phyloP scores from a whole-genome alignment of 306 rosid species.

The Castanea mollissima region DNA sequence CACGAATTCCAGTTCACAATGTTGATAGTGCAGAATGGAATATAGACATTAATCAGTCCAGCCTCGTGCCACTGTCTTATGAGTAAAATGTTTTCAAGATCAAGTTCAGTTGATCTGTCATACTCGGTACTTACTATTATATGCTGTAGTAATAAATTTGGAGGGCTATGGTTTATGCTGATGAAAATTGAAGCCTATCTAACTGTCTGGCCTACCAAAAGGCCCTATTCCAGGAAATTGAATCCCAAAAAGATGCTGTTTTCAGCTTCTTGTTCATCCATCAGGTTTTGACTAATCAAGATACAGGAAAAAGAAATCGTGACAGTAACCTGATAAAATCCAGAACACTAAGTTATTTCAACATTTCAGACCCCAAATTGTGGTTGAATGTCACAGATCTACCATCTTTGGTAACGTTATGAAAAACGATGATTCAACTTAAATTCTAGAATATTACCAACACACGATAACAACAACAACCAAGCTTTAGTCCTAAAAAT shows the following conservation, averaged over 20 bases:
- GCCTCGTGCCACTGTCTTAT: slow-evolving; percentile 47
- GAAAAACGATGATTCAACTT: slow-evolving; percentile 1
- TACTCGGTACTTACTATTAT: not conserved
- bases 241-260: not conserved
- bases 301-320: not conserved
- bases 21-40: slow-evolving; percentile 19
- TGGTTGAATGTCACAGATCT: not conserved
- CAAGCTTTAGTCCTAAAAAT: too few species aligned
- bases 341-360: too few species aligned
- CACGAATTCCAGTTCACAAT: slow-evolving; percentile 29
- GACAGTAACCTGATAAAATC: not conserved
- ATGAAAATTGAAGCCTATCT: slow-evolving; percentile 6
- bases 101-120: slow-evolving; percentile 31
- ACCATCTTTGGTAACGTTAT: not conserved
- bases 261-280: not conserved
- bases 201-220: not conserved
- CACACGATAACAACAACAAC: too few species aligned
- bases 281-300: not conserved
- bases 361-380: not conserved
- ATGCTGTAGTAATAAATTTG: slow-evolving; percentile 14
- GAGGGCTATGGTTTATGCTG: slow-evolving; percentile 3
- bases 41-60: slow-evolving; percentile 38
- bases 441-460: not conserved
- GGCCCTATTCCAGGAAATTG: not conserved
- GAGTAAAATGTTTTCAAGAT: slow-evolving; percentile 30